Evolutionary conservation across 2,329 filamentous ascomycete genomes (phyloP).

Genomic region (Diaporthe caulivora): DNA sequence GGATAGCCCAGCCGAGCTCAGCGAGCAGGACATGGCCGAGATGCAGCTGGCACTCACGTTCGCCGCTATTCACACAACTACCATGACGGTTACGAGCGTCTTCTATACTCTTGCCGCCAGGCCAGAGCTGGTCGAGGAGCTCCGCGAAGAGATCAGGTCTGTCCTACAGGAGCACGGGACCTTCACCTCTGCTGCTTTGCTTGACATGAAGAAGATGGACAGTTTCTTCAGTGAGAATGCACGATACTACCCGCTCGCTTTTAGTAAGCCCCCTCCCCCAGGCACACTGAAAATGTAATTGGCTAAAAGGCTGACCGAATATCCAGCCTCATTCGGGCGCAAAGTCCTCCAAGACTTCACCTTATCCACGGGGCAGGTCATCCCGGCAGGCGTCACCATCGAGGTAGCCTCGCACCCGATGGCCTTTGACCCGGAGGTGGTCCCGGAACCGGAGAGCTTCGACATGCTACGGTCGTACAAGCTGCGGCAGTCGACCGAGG

Average conservation of each 20-base stretch:
- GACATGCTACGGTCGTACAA: constrained; percentile 55
- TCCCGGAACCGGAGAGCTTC: constrained; percentile 52
- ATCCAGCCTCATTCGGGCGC: constrained; percentile 57
- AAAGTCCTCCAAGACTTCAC: constrained; percentile 63
- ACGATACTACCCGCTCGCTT: constrained; percentile 43
- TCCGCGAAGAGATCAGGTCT: constrained; percentile 63
- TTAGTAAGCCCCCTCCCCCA: constrained; percentile 39
- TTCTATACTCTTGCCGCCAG: constrained; percentile 65
- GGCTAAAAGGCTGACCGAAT: neutral
- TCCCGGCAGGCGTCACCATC: constrained; percentile 58
- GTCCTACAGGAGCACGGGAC: constrained; percentile 50
- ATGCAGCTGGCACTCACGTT: constrained; percentile 59
- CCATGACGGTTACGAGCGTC: constrained; percentile 57
- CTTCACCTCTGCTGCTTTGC: constrained; percentile 45
- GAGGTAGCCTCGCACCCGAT: constrained; percentile 54
- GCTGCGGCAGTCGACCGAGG: constrained; percentile 46
- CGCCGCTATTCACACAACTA: constrained; percentile 65
- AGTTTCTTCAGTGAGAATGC: constrained; percentile 49
- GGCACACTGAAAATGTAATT: too few relatives aligned
- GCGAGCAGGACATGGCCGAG: constrained; percentile 50
- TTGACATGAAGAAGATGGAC: constrained; percentile 50
- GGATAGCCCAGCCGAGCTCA: constrained; percentile 51
- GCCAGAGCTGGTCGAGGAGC: constrained; percentile 62
- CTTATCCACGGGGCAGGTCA: constrained; percentile 65
- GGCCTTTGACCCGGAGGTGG: constrained; percentile 52